Conservation (phyloP, 1,284 basidiomycete genomes). For the Wolfiporia cocos region DNA sequence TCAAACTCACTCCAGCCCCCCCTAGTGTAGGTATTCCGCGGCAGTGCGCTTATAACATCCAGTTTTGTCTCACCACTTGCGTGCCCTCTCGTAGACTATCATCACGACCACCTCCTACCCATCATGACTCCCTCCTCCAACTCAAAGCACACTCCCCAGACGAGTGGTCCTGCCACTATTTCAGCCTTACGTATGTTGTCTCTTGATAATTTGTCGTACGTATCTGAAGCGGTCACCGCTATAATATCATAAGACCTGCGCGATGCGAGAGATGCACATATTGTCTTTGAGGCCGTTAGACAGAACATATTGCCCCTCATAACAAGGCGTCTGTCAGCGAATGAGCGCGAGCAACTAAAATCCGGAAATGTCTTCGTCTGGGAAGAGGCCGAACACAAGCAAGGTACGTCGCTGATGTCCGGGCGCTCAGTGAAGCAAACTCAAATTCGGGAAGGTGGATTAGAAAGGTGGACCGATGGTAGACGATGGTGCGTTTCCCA, state of each 20-base stretch:
- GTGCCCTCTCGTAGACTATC: not conserved
- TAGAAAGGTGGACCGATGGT: slow-evolving; percentile 75
- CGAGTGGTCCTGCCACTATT: slow-evolving; percentile 20
- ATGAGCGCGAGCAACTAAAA: slow-evolving; percentile 58
- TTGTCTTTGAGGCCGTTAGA: slow-evolving; percentile 70
- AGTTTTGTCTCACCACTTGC: not conserved
- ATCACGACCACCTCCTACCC: slow-evolving; percentile 6
- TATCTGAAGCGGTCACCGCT: not conserved
- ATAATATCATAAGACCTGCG: slow-evolving; percentile 47
- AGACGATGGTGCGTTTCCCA: slow-evolving; percentile 50
- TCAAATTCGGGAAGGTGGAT: slow-evolving; percentile 37
- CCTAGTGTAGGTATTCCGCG: too few species aligned
- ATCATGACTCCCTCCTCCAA: slow-evolving; percentile 15
- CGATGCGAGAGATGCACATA: slow-evolving; percentile 49
- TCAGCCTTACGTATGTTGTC: slow-evolving; percentile 24
- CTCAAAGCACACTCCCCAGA: slow-evolving; percentile 12
- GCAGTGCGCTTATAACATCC: not conserved
- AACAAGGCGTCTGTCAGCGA: slow-evolving; percentile 57
- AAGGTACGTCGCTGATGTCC: slow-evolving; percentile 18
- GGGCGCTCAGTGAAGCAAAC: slow-evolving; percentile 7
- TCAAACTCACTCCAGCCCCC: not conserved
- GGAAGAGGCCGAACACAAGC: slow-evolving; percentile 75
- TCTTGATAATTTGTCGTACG: not conserved
- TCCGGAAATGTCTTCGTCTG: slow-evolving; percentile 78
- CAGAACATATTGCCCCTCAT: slow-evolving; percentile 64